Base-by-base conservation (phyloP, 2,329 filamentous ascomycete genomes). In the Claviceps quebecensis region DNA sequence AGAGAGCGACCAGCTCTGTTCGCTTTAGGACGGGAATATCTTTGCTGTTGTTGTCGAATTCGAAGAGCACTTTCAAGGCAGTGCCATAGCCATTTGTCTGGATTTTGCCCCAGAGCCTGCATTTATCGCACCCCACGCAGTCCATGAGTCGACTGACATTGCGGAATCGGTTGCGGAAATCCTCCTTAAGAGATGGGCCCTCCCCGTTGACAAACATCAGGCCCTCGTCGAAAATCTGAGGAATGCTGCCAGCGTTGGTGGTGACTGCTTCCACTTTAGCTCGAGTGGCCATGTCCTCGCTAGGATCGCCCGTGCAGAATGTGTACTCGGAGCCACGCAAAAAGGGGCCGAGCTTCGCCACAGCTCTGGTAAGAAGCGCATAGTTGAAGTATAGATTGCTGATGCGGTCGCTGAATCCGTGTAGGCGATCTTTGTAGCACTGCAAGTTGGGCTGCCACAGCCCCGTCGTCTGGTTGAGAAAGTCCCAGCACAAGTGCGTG, bases 381-480 rank as follows among this genome's bases (percentile, higher is more conserved):
- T 95, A 98, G 77, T 98, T 97, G 74, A 98, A 98, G 73, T 98
- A 98, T 48, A 98, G 76, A 67, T 98, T 98, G 58, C 90, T 93
- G 62, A 98, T 86, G 54, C 91, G 86, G 59, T 98, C 93, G 0
- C 91, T 88, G 64, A 86, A 81, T 22, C 76, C 74, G 67, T 95
- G 87, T 16, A 98, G 77, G n/a, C 93, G 82, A 37, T 82, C 72
- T 63, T 86, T 81, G 75, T 95, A 98, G 74, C 93, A 98, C 56
- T 82, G 74, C 50, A 95, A 67, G 61, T 98, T 98, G 23, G 89
- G 90, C 48, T 84, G 81, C 93, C 93, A 98, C 67, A 88, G 72
- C 53, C 93, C 93, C 0, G 91, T 96, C 1, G 86, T 89, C 70
- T 96, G 89, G 68, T 98, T 96, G 56, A 97, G 73, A 61, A 93